Percentiles rank a stretch among this genome's conserved stretches.
Evolutionary conservation across 495 filamentous ascomycete genomes (phyloP).

Genomic region (Barbatosphaeria neglecta): DNA sequence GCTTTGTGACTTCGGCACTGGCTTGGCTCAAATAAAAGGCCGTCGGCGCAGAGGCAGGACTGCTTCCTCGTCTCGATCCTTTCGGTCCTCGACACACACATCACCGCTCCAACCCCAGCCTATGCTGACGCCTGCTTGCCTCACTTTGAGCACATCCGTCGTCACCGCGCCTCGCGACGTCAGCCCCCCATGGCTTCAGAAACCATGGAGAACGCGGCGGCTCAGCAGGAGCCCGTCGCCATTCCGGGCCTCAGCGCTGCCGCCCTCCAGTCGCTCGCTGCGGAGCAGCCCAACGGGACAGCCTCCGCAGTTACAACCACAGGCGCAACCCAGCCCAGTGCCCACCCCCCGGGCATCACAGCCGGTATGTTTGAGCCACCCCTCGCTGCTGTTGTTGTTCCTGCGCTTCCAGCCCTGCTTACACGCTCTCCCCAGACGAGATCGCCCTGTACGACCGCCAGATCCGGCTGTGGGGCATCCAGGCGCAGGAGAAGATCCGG

Average conservation of each 20-base stretch:
- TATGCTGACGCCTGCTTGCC: no score
- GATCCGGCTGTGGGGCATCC: constrained; percentile 95
- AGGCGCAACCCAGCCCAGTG: constrained; percentile 3
- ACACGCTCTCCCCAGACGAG: constrained; percentile 55
- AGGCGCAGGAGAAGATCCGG: constrained; percentile 83
- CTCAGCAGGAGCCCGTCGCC: neutral
- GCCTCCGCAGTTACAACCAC: no score
- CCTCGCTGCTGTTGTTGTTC: no score
- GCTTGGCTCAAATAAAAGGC: no score
- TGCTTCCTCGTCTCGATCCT: no score
- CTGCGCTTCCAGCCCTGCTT: neutral
- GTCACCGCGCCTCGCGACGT: neutral
- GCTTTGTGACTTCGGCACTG: no score
- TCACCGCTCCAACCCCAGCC: no score
- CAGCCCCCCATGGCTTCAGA: neutral
- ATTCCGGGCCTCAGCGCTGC: neutral
- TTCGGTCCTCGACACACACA: no score
- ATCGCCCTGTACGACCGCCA: constrained; percentile 97
- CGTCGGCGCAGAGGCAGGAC: no score
- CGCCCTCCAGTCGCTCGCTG: neutral
- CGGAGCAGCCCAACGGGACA: neutral
- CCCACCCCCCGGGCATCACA: constrained; percentile 14
- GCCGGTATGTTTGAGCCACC: constrained; percentile 8
- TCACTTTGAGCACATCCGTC: neutral
- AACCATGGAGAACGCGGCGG: neutral